Base-by-base conservation (phyloP, 768 basidiomycete species). In the Trametes cubensis region DNA sequence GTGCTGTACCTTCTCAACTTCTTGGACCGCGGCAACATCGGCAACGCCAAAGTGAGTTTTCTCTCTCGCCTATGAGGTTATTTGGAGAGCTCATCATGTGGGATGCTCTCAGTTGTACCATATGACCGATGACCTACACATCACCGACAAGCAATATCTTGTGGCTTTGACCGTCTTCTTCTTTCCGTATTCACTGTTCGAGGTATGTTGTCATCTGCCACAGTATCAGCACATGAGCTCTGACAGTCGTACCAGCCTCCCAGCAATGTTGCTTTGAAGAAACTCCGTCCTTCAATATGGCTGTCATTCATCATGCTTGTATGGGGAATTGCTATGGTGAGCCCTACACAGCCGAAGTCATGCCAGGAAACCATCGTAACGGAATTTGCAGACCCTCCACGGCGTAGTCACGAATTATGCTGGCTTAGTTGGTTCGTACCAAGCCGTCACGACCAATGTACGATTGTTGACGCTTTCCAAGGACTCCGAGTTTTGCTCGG, bases 1-100 rank as follows among this genome's bases (percentile, higher is more conserved):
- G 67, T 91, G 8, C 76, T 94, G 23, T 92, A 92, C 71, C 77
- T 92, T 26, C 77, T 93, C 66, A 90, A 84, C 72, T 93, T 89
- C 71, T 77, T 92, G 74, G 72, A 89, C 61, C 71, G 79, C 67
- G 77, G 79, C 41, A 81, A 83, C 56, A 86, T 92, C 67, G 90
- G 89, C 44, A 91, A 91, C 71, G 88, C 89, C 4, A 85, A 84
- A 77, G 90, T 87, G 15, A 14, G 51, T 38, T 41, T 14, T 40
- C 18, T 13, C 7, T 23, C 8, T 4, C n/a, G 42, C 25, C 13
- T 44, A 20, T 45, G 6, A 6, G 25, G 38, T n/a, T 38, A 6
- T n/a, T 7, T 23, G 8, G 6, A 17, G 13, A n/a, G 25, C 42
- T 61, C 44, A 56, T 38, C 0, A 23, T 21, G 30, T 25, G 26